Percentiles rank a stretch among this genome's conserved stretches.
phyloP scores from a whole-genome alignment of 139 green algal genomes.

The Chlamydomonas asymmetrica region DNA sequence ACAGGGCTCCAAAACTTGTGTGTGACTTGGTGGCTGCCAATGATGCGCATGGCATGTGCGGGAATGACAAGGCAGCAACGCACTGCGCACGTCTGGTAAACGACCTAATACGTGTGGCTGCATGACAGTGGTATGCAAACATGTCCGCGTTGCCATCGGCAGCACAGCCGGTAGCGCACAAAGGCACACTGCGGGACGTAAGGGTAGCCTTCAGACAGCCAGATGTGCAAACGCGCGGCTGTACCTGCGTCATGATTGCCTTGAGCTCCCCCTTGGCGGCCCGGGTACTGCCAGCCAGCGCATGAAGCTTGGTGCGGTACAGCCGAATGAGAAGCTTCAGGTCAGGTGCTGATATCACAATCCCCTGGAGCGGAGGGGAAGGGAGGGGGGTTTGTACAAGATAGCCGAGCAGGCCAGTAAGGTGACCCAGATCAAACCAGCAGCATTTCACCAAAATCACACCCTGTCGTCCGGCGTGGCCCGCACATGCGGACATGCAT shows the following conservation, averaged over 20 bases:
- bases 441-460: not conserved
- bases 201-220: not conserved
- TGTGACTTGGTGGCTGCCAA: too few species aligned
- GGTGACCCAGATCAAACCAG: not conserved
- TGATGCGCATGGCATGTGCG: too few species aligned
- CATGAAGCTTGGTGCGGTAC: slow-evolving; percentile 28
- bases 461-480: not conserved
- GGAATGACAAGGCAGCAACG: too few species aligned
- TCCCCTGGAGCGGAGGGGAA: not conserved
- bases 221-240: not conserved
- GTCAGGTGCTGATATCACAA: slow-evolving; percentile 5
- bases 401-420: not conserved
- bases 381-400: not conserved
- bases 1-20: too few species aligned
- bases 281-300: slow-evolving; percentile 15
- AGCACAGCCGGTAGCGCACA: not conserved
- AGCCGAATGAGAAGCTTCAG: slow-evolving; percentile 30
- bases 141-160: not conserved
- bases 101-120: too few species aligned
- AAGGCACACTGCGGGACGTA: not conserved
- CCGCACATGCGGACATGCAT: not conserved
- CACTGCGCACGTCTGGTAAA: too few species aligned
- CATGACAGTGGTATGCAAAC: too few species aligned
- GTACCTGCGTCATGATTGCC: slow-evolving; percentile 3
- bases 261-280: slow-evolving; percentile 33